Evolutionary conservation across 768 basidiomycete species (phyloP).

Genomic region (Macrocybe gigantea): DNA sequence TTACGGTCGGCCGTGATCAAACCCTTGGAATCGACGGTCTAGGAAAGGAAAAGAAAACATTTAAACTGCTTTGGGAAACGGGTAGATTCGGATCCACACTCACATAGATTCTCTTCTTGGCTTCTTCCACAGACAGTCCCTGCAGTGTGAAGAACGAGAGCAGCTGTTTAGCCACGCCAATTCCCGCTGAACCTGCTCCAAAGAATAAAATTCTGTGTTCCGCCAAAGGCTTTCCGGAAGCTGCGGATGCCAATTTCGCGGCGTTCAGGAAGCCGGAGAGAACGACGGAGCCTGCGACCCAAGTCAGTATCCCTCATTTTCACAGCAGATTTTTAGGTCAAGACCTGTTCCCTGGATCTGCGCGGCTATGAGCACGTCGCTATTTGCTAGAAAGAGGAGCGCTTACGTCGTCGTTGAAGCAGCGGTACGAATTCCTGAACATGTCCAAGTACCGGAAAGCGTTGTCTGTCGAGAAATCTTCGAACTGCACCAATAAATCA

Average conservation of each 20-base stretch:
- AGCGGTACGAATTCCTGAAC: constrained; percentile 50
- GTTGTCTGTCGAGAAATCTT: constrained; percentile 75
- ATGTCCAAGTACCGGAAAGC: constrained; percentile 69
- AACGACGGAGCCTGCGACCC: constrained; percentile 53
- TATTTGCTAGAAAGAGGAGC: constrained; percentile 2
- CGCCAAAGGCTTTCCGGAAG: constrained; percentile 47
- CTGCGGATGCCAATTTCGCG: constrained; percentile 50
- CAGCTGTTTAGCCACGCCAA: constrained; percentile 83
- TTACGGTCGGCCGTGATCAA: constrained; percentile 66
- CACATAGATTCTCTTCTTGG: constrained; percentile 62
- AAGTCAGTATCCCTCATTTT: neutral
- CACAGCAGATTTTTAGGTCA: constrained; percentile 7
- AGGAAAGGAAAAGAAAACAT: constrained; percentile 6
- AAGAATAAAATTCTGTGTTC: constrained; percentile 86
- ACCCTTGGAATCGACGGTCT: constrained; percentile 77
- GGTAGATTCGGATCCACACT: constrained; percentile 12
- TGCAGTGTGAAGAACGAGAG: constrained; percentile 75
- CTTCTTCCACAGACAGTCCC: constrained; percentile 62
- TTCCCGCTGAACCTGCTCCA: constrained; percentile 86
- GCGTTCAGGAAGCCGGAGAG: constrained; percentile 74
- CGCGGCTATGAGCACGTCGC: constrained; percentile 2
- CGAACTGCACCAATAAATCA: constrained; percentile 64
- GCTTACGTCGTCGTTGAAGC: constrained; percentile 73
- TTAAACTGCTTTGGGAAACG: neutral
- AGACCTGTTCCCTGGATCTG: constrained; percentile 62